A percentile compares a stretch with the other conserved stretches of the same genome.
Conservation (phyloP, 441 rosid species). For the Bocquillonia castaneifolia region DNA sequence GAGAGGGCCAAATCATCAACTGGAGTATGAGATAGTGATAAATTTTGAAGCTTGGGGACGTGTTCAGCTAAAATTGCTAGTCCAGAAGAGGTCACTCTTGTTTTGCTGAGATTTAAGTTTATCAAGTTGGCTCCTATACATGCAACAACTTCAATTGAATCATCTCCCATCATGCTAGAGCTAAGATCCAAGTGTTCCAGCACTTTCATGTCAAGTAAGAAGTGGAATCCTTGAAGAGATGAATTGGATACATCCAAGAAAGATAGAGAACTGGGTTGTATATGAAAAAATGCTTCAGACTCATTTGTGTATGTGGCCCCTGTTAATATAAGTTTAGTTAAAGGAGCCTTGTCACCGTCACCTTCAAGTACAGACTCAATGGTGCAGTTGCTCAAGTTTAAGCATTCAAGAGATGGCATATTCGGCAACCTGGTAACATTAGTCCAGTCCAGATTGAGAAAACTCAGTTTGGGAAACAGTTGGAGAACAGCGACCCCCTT, state of each 20-base stretch:
- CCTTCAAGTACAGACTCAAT: conserved; percentile 44
- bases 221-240: conserved; percentile 47
- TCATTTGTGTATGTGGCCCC: conserved; percentile 65
- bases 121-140: conserved; percentile 56
- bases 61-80: conserved; percentile 52
- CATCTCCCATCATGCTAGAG: conserved; percentile 59
- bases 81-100: conserved; percentile 67
- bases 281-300: conserved; percentile 42
- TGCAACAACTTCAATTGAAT: conserved; percentile 50
- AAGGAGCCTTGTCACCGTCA: conserved; percentile 40
- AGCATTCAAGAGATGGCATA: conserved; percentile 57
- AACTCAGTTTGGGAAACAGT: conserved; percentile 55
- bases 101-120: conserved; percentile 56
- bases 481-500: conserved; percentile 48
- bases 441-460: conserved; percentile 84
- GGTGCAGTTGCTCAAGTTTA: conserved; percentile 74
- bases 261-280: conserved; percentile 43
- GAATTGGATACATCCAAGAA: conserved; percentile 66
- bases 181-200: conserved; percentile 76
- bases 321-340: conserved; percentile 51
- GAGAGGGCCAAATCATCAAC: conserved; percentile 59
- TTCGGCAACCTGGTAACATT: conserved; percentile 55
- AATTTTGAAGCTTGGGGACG: conserved; percentile 59
- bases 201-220: conserved; percentile 48
- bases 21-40: conserved; percentile 54